A percentile compares a stretch with the other conserved stretches of the same genome.
Conservation (phyloP, 768 basidiomycete species). For the Tylopilus sp. region DNA sequence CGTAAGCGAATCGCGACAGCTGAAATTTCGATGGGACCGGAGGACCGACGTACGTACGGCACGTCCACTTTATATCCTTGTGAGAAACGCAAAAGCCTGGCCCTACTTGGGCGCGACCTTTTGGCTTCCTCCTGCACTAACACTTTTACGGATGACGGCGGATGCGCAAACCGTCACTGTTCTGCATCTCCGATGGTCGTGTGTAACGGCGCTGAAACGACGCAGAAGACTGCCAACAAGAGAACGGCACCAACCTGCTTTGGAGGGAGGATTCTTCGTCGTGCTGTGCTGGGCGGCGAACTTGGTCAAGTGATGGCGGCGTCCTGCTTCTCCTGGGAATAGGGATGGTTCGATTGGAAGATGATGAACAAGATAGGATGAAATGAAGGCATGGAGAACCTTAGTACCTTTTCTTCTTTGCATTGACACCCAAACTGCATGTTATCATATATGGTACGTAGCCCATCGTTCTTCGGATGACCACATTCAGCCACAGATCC, state of each 20-base stretch:
- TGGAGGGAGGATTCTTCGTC: neutral
- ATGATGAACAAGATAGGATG: slow-evolving; percentile 5
- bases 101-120: neutral
- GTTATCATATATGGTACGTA: slow-evolving; percentile 4
- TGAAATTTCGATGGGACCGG: neutral
- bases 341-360: slow-evolving; percentile 7
- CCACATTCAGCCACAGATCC: neutral
- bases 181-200: neutral
- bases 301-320: neutral
- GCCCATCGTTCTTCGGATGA: neutral
- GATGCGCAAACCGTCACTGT: neutral
- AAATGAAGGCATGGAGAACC: slow-evolving; percentile 4
- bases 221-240: neutral
- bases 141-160: neutral
- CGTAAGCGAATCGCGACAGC: too few relatives aligned
- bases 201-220: neutral
- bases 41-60: neutral
- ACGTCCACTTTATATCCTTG: neutral
- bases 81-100: too few relatives aligned
- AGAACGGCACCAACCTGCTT: neutral
- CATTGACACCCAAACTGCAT: neutral
- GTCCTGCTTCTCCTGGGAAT: slow-evolving; percentile 15
- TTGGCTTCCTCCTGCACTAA: neutral
- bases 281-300: slow-evolving; percentile 11
- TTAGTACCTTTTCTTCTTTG: neutral